A percentile compares a stretch with the other conserved stretches of the same genome.
phyloP scores from a whole-genome alignment of 176 grass and related monocot species.

The Chrysopogon serrulatus region DNA sequence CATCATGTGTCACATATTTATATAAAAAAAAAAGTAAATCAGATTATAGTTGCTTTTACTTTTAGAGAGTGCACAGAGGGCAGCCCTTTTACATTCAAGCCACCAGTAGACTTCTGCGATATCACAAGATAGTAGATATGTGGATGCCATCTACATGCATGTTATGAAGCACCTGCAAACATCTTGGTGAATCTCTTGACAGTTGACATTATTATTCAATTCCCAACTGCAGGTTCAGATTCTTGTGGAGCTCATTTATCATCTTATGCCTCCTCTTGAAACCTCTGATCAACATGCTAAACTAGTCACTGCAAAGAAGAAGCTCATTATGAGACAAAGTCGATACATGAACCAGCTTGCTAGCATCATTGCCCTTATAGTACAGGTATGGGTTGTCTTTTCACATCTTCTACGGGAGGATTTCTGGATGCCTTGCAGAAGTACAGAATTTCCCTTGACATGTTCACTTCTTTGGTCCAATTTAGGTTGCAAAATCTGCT shows the following conservation, averaged over 20 bases:
- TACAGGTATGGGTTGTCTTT: slow-evolving; percentile 36
- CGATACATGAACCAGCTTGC: slow-evolving; percentile 34
- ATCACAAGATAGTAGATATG: background rate
- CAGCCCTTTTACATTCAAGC: background rate
- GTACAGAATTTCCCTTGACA: background rate
- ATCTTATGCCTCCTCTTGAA: slow-evolving; percentile 30
- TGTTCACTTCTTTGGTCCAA: slow-evolving; percentile 4
- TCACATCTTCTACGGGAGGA: background rate
- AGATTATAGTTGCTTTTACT: background rate
- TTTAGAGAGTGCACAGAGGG: background rate
- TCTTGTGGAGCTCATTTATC: slow-evolving; percentile 40
- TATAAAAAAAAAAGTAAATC: background rate
- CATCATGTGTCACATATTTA: background rate
- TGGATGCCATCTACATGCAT: background rate
- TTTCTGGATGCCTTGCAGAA: background rate
- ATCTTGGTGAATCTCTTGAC: slow-evolving; percentile 10
- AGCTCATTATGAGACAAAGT: slow-evolving; percentile 18
- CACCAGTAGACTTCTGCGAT: background rate
- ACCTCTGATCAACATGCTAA: background rate
- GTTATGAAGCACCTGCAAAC: background rate
- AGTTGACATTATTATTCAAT: slow-evolving; percentile 8
- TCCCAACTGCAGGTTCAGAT: slow-evolving; percentile 34
- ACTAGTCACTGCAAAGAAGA: slow-evolving; percentile 36
- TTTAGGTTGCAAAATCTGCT: slow-evolving; percentile 47
- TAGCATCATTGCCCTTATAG: slow-evolving; percentile 27